Base-by-base conservation (phyloP, 2,329 filamentous ascomycete genomes). In the Hypoxylon sp. region DNA sequence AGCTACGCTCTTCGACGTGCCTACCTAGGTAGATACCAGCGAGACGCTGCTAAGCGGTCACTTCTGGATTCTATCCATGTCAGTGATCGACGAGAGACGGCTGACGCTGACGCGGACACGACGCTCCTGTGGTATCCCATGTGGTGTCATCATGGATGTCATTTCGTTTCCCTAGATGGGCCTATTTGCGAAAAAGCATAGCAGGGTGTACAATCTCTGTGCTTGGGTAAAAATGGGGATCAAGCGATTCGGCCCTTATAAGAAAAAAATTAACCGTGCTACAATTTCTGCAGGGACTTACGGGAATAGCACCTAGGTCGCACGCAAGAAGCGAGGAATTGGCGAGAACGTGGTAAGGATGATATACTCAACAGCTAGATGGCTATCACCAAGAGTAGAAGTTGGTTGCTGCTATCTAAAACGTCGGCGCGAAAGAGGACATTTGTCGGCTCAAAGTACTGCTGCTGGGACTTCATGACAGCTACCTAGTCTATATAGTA, bases 201-300 rank as follows among this genome's bases (percentile, higher is more conserved):
- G 40, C n/a, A 17, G 40, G 40, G 40, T 17, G 40, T 22, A 44
- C 17, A 22, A 44, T 44, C 40, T 44, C 40, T 22, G 17, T 20
- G 8, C 40, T 22, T 22, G 40, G 40, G 40, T 44, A 22, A 44
- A 44, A 44, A 20, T 44, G 17, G 40, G 17, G 40, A 44, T 44
- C 40, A 17, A 22, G 17, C 17, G 40, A 44, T 44, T 22, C 40
- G 40, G 40, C 17, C 40, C 40, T 44, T 44, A 20, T 22, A 20
- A 20, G 10, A 42, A 44, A 10, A 8, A 27, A 27, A 4, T 27
- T 27, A 27, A 44, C 17, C 17, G 40, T 44, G 40, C 40, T 44
- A 44, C 40, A 17, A 44, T 44, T 44, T 17, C 6, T 44, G 40
- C 40, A 44, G 40, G 40, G 40, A 17, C n/a, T 44, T 44, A 44